Base-by-base conservation (phyloP, 257 asterid species). In the Asclepias syriaca region DNA sequence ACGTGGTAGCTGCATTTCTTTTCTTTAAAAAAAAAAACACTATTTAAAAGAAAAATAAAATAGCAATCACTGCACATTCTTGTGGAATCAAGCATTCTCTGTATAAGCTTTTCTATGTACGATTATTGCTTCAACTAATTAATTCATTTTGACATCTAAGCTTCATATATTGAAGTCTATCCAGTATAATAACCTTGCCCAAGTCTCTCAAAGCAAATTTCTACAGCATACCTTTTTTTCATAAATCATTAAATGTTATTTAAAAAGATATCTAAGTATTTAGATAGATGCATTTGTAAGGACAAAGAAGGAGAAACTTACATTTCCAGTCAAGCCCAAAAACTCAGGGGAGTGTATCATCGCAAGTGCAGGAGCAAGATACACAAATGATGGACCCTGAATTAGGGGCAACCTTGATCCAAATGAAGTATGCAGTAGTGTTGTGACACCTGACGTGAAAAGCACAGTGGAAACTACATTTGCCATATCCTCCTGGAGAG, bases 371-470 rank as follows among this genome's bases (percentile, higher is more conserved):
- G 99, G 98, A 71, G 99, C 99, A 74, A 95, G 98, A 83, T 87
- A 92, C 73, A 95, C 96, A 73, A 92, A 95, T 0, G 99, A 95
- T 73, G 99, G 95, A 29, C 99, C 99, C 90, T 95, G 99, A 83
- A 95, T 89, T 79, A 95, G 83, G 71, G 99, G 99, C 84, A 95
- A 77, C 83, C 99, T 92, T 8, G 99, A 95, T 39, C 99, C 99
- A 78, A 95, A 95, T 19, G 93, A 85, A 21, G 88, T 86, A 72
- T 95, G 99, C 74, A 92, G 65, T 51, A 95, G 92, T 4, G 99
- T 95, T 0, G 99, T 88, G 77, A 90, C 85, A 75, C 99, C 99
- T 1, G 99, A 90, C n/a, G 89, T 70, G 75, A 95, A 85, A 53
- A 95, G 87, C 85, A 87, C 97, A 1, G 99, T 90, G 79, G 97